phyloP scores from a whole-genome alignment of 2,329 filamentous ascomycete genomes.

The Cercospora zeina region DNA sequence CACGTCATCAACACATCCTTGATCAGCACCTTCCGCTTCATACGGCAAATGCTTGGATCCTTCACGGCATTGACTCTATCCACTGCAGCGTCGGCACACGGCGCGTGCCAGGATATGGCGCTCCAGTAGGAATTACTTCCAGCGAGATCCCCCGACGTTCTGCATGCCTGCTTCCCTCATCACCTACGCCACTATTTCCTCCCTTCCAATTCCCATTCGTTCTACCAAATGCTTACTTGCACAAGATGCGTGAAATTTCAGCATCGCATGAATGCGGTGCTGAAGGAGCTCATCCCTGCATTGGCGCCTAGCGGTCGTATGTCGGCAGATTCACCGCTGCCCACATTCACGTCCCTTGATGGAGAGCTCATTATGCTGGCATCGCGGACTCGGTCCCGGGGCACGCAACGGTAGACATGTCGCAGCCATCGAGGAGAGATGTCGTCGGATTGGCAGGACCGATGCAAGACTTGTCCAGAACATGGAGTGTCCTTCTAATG shows the following conservation, averaged over 20 bases:
- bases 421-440: background rate
- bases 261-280: background rate
- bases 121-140: conserved; percentile 1
- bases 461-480: background rate
- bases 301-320: background rate
- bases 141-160: background rate
- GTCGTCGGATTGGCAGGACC: background rate
- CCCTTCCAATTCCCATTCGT: background rate
- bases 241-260: background rate
- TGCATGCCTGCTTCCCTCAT: background rate
- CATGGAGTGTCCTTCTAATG: background rate
- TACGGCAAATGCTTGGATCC: background rate
- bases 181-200: background rate
- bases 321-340: background rate
- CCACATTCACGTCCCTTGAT: background rate
- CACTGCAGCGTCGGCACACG: conserved; percentile 1
- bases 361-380: background rate
- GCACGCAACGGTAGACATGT: background rate
- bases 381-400: background rate
- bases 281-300: background rate
- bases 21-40: no score
- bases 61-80: background rate
- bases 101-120: background rate
- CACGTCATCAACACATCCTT: background rate
- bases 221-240: conserved; percentile 1